Base-by-base conservation (phyloP, 2,329 filamentous ascomycete genomes). In the Colletotrichum lindemuthianum region DNA sequence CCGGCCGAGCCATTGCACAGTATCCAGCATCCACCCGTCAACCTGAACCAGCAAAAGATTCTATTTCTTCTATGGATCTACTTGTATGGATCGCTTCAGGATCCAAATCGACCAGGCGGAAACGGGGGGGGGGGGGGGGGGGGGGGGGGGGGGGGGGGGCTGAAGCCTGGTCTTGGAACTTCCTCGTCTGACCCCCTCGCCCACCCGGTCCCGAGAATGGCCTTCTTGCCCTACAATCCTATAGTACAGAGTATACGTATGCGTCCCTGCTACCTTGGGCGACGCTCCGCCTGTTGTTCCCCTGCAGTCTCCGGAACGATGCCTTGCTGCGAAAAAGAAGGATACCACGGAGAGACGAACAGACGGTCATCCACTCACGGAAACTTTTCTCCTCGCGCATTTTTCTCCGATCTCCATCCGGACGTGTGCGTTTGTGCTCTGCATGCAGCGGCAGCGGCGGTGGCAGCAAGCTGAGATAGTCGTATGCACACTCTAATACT, bases 111-210 rank as follows among this genome's bases (percentile, higher is more conserved):
- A 52, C 47, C 43, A 41, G 52, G 47, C 59, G 63, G 63, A 65
- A 65, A 53, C 54, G 32, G 11, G n/a, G 52, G 48, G 54, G 15
- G 52, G 48, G 54, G 15, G 52, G 48, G 54, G 15, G 52, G 48
- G 54, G 15, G n/a, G 32, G 11, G n/a, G 32, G 11, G n/a, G 32
- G 11, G n/a, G 32, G 11, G n/a, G 52, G 48, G 54, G 15, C 56
- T 53, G 60, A 32, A 64, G 11, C 50, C 56, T 50, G 39, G 52
- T 45, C 45, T 51, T 56, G 51, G 58, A 55, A 63, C 52, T 60
- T 63, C 61, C 56, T 56, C 58, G 63, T 61, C 58, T 57, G 63
- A 63, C 63, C 51, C 50, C 55, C 60, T 63, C 52, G 48, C 41
- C 58, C 47, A 65, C 41, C 51, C 43, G 58, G 63, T 63, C 59